Conservation (phyloP, 768 basidiomycete genomes). For the Boletus reticuloceps region DNA sequence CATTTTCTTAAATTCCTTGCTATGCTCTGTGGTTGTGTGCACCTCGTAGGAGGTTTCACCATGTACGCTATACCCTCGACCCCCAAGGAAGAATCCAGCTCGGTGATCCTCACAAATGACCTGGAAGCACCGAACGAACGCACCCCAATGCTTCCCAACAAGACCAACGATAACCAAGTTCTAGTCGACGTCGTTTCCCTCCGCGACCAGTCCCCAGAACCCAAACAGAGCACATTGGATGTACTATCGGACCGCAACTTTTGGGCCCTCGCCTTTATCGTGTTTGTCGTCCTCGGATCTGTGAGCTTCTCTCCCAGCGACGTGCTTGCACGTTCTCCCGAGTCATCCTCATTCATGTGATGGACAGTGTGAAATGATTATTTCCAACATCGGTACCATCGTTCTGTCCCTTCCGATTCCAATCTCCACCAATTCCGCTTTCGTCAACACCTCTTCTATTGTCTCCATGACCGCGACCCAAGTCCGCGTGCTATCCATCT, state of each 20-base stretch:
- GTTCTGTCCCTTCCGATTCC: slow-evolving; percentile 56
- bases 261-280: slow-evolving; percentile 57
- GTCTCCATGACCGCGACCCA: slow-evolving; percentile 53
- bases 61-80: slow-evolving; percentile 29
- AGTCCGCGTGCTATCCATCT: slow-evolving; percentile 66
- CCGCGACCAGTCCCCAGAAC: slow-evolving; percentile 16
- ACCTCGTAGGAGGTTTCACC: slow-evolving; percentile 51
- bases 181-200: slow-evolving; percentile 24
- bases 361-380: slow-evolving; percentile 71
- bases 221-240: slow-evolving; percentile 33
- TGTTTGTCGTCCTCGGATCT: slow-evolving; percentile 58
- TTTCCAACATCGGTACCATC: slow-evolving; percentile 80
- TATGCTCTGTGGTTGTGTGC: slow-evolving; percentile 47
- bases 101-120: not conserved
- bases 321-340: not conserved
- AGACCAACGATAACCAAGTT: slow-evolving; percentile 13
- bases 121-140: slow-evolving; percentile 27
- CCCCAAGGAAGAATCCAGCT: slow-evolving; percentile 3
- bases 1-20: slow-evolving; percentile 59
- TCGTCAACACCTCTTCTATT: slow-evolving; percentile 17
- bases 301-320: slow-evolving; percentile 41
- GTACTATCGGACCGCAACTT: slow-evolving; percentile 57
- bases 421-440: slow-evolving; percentile 2
- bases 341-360: not conserved
- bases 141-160: slow-evolving; percentile 30